Evolutionary conservation across 2,329 filamentous ascomycete species (phyloP), one percentile per base, ranked within the genome.

Genomic region (Calonectria ilicicola): DNA sequence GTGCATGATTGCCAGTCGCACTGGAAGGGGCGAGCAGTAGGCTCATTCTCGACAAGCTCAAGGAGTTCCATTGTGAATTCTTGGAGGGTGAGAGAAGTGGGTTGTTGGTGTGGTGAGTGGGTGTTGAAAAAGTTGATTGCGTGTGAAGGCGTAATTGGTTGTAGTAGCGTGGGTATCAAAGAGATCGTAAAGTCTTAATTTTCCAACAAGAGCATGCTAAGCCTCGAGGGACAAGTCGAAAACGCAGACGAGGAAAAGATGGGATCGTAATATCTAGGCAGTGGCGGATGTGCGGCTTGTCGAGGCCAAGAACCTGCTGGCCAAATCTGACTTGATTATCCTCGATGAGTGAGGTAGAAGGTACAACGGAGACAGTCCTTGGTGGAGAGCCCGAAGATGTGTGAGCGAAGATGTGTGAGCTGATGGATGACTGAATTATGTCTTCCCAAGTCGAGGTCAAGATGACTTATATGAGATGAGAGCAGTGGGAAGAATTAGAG

Each of bases 11-110:
- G 84, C 91, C 91, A 93, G 78, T 91, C 89, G 81, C 91, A 93
- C 84, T 90, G 87, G 80, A 92, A 92, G 42, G 90, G 90, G 77
- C 91, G 89, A 83, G 89, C 86, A 70, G 88, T 88, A 63, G 89
- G 88, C 85, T 92, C 91, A 81, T 91, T 90, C 74, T 92, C 90
- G 74, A 92, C 90, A 76, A 92, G 85, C 82, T 92, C 91, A 84
- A 92, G 87, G 78, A 92, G 87, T 83, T 92, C 91, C 91, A 92
- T 80, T 69, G 69, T 66, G 46, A 68, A 66, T 62, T 58, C 62
- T 72, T 29, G 35, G 17, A 65, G 5, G 38, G 27, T 46, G 40
- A 38, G 32, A 47, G n/a, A n/a, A n/a, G 44, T 47, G 14, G n/a
- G 44, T 47, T 21, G 44, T 47, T 23, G 44, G 5, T 32, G 29